Evolutionary conservation across 83 land plant genomes (phyloP).

Genomic region (Picea mariana): DNA sequence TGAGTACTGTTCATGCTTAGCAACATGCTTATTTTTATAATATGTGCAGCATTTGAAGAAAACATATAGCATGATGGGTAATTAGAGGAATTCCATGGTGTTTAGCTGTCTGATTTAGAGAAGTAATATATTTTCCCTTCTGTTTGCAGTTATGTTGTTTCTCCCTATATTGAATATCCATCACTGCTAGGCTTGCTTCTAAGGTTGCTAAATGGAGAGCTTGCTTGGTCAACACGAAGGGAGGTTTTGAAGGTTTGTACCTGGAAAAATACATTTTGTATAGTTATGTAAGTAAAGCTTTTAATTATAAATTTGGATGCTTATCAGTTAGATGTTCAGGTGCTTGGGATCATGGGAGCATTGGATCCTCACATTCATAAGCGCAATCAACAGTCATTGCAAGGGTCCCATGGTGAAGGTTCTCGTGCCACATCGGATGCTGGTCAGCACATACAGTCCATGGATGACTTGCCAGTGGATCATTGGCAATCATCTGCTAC

Average conservation of each 20-base stretch:
- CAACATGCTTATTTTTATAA: neutral
- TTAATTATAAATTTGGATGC: neutral
- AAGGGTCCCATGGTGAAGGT: conserved; percentile 84
- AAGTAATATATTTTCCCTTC: conserved; percentile 10
- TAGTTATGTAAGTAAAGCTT: neutral
- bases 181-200: conserved; percentile 79
- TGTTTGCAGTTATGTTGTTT: conserved; percentile 77
- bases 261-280: conserved; percentile 1
- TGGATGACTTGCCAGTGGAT: conserved; percentile 85
- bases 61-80: neutral
- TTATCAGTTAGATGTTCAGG: conserved; percentile 43
- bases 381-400: conserved; percentile 71
- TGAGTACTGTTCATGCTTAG: neutral
- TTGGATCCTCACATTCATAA: conserved; percentile 93
- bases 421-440: conserved; percentile 67
- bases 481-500: conserved; percentile 89
- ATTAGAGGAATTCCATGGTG: neutral
- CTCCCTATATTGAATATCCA: conserved; percentile 91
- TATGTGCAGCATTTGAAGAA: neutral
- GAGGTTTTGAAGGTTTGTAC: conserved; percentile 86
- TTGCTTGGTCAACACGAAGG: conserved; percentile 87
- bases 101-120: neutral
- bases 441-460: conserved; percentile 73
- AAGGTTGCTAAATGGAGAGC: conserved; percentile 88
- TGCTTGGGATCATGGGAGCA: conserved; percentile 96